phyloP scores from a whole-genome alignment of 1,284 basidiomycete species.

The Acaromyces ingoldii region DNA sequence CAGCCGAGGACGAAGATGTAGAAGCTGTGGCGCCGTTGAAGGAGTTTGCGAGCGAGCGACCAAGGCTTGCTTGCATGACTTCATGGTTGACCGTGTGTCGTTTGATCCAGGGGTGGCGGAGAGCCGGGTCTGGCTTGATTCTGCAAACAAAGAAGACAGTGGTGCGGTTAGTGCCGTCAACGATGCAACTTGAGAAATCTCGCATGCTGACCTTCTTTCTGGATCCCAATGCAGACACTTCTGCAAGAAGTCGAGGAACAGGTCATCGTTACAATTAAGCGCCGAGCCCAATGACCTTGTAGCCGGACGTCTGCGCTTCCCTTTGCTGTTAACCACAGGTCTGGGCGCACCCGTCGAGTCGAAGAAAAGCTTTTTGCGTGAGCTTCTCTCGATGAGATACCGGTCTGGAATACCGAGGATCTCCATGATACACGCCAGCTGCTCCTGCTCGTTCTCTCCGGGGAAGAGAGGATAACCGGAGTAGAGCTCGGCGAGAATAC shows the following conservation, averaged over 20 bases:
- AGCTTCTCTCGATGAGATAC: constrained; percentile 87
- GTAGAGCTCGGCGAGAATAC: constrained; percentile 93
- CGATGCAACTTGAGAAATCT: too few species aligned
- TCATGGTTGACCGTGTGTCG: neutral
- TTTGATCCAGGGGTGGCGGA: constrained; percentile 44
- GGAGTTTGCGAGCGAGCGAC: too few species aligned
- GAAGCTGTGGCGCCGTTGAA: too few species aligned
- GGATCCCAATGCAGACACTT: constrained; percentile 98
- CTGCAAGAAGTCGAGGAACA: constrained; percentile 67
- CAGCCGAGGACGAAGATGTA: too few species aligned
- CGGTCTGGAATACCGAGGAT: constrained; percentile 92
- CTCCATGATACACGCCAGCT: constrained; percentile 99
- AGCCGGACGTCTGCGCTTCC: constrained; percentile 80
- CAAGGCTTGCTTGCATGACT: too few species aligned
- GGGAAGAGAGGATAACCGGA: constrained; percentile 99
- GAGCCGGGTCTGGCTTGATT: constrained; percentile 85
- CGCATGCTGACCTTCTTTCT: too few species aligned
- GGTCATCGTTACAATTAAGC: constrained; percentile 77
- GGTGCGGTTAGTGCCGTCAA: too few species aligned
- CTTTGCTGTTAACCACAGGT: constrained; percentile 93
- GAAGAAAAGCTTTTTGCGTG: constrained; percentile 91
- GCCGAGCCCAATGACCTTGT: constrained; percentile 84
- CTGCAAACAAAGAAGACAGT: too few species aligned
- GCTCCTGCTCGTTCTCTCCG: constrained; percentile 93
- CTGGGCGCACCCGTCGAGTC: constrained; percentile 88